These are phyloP conservation scores for Oropetium thomaeum DNA, from an alignment of 176 grass and related monocot species.

Conservation along the genomic window DNA sequence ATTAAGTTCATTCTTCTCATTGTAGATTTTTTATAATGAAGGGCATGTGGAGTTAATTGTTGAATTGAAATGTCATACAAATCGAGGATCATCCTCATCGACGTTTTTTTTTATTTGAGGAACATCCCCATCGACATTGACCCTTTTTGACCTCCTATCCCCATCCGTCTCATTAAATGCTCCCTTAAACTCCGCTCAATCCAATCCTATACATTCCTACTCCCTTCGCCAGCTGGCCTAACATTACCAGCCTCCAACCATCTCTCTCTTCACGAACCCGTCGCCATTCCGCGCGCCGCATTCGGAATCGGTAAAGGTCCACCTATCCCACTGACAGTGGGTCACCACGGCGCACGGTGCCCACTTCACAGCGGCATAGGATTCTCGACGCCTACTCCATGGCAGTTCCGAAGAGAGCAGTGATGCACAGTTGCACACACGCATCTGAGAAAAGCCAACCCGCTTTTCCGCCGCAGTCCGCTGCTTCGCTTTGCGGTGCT, in stretches of 20 bases:
- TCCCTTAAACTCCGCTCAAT: not conserved
- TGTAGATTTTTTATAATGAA: too few relatives aligned
- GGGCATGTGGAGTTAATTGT: too few relatives aligned
- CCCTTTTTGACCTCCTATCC: not conserved
- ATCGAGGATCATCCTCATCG: not conserved
- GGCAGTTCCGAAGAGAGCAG: not conserved
- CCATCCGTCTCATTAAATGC: not conserved
- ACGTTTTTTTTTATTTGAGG: too few relatives aligned
- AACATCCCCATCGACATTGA: not conserved
- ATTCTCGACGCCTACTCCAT: not conserved
- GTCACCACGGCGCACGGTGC: accelerated
- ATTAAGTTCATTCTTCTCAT: too few relatives aligned
- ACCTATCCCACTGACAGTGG: conserved; percentile 11
- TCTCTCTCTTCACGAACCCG: not conserved
- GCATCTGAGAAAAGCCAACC: conserved; percentile 52
- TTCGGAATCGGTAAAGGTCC: not conserved
- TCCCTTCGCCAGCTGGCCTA: conserved; percentile 13
- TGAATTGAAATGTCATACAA: too few relatives aligned
- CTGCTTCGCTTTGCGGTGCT: conserved; percentile 15
- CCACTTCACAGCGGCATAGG: conserved; percentile 11
- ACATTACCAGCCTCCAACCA: not conserved
- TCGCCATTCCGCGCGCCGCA: not conserved
- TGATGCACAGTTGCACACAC: conserved; percentile 3
- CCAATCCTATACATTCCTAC: conserved; percentile 9
- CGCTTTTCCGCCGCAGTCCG: conserved; percentile 48